Base-by-base conservation (phyloP, 352 stramenopile genomes). In the Pythium vanterpoolii region DNA sequence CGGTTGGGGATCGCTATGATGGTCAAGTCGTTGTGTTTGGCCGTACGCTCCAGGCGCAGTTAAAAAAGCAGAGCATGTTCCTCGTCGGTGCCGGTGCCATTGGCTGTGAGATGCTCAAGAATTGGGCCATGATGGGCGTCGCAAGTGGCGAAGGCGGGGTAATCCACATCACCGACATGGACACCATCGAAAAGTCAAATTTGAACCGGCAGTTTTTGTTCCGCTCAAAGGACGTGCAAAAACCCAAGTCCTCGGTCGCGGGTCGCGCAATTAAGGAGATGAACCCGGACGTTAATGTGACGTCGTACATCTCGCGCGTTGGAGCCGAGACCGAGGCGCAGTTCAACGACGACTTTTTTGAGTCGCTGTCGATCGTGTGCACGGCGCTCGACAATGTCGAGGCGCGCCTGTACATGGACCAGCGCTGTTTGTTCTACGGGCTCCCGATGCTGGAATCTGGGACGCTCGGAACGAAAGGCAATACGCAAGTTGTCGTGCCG, bases 41-140 rank as follows among this genome's bases (percentile, higher is more conserved):
- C 10, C 77, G 74, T 9, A 64, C 68, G 7, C 43, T 97, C 27
- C 87, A 96, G 59, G 72, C 81, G 28, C 85, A 90, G 51, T 79
- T 98, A 43, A 76, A 89, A 27, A 83, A 87, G 46, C 65, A 97
- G 58, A 96, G 83, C 47, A 73, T 99, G 64, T 99, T 99, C 64
- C 79, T 99, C 19, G 95, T 99, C 48, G 98, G 98, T 26, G 96
- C 97, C 16, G 98, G 98, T 45, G 98, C 97, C 4, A 99, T 99
- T 66, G 97, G 98, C 4, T 99, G 98, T 69, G 98, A 99, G 78
- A 99, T 99, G 95, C 84, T 99, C 7, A 99, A 99, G 81, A 99
- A 99, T 18, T 42, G 34, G 34, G 34, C 34, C 34, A 42, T 42
- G 34, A 42, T 42, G 34, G 34, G 34, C 5, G 34, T 99, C 5